Evolutionary conservation across 1,284 basidiomycete genomes (phyloP).

Genomic region (Leccinum olivaceoglutinosum): DNA sequence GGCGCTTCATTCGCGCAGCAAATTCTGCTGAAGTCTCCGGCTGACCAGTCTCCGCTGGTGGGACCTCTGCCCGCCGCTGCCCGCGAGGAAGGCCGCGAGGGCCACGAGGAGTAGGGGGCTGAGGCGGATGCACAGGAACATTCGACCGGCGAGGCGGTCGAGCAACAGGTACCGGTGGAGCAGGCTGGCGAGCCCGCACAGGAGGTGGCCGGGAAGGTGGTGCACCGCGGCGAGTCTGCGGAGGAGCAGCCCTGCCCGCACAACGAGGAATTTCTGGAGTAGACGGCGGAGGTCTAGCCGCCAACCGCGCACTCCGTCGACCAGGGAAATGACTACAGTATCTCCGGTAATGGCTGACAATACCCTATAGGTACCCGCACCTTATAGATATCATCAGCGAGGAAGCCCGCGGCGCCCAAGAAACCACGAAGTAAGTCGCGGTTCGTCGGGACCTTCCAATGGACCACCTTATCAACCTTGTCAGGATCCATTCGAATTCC

Average conservation of each 20-base stretch:
- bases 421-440: slow-evolving; percentile 25
- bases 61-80: not conserved
- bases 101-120: too few relatives aligned
- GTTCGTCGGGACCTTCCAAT: slow-evolving; percentile 31
- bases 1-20: not conserved
- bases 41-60: not conserved
- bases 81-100: too few relatives aligned
- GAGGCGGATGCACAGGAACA: too few relatives aligned
- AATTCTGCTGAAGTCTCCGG: not conserved
- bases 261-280: too few relatives aligned
- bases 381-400: slow-evolving; percentile 25
- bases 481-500: slow-evolving; percentile 36
- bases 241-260: too few relatives aligned
- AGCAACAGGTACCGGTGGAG: too few relatives aligned
- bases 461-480: slow-evolving; percentile 30
- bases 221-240: too few relatives aligned
- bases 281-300: too few relatives aligned
- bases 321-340: not conserved
- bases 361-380: slow-evolving; percentile 29
- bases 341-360: slow-evolving; percentile 26
- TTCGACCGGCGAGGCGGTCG: too few relatives aligned
- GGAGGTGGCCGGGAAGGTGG: too few relatives aligned
- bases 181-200: too few relatives aligned
- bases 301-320: too few relatives aligned
- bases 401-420: slow-evolving; percentile 28